Base-by-base conservation (phyloP, 768 basidiomycete genomes). In the Suillus sp. region DNA sequence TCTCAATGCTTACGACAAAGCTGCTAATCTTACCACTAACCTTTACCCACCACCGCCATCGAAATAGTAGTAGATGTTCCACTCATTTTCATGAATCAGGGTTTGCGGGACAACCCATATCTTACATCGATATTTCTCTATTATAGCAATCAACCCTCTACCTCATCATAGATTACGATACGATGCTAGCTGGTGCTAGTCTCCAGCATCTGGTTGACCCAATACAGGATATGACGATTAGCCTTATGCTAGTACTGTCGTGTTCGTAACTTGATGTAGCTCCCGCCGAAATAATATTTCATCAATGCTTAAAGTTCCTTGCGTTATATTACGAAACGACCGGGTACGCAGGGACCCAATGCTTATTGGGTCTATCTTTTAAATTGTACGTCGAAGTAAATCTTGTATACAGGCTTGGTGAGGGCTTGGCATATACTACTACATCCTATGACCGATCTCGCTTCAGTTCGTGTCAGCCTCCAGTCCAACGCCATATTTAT, bases 21-120 rank as follows among this genome's bases (percentile, higher is more conserved):
- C 71, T 13, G 48, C 48, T 2, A 74, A 68, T 50, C 64, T 74
- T 35, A 64, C 67, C 4, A 35, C 67, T 3, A 3, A 57, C 18
- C 50, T 72, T 16, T 34, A 70, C 30, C 66, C 71, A 53, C 10
- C 9, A 11, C 20, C 20, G 3, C 30, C 51, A 14, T 40, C 16
- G 40, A 10, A 11, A 45, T n/a, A 11, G n/a, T 22, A 34, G 9
- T 22, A 2, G 22, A 32, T 6, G 9, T 22, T 7, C 3, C 34
- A 8, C 22, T 55, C n/a, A 14, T 54, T 32, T 34, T 9, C 25
- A 7, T 25, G 14, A 20, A 18, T 30, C 7, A 32, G 18, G 18
- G 16, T 18, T 43, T 30, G 9, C 18, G 18, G 14, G 42, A n/a
- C 11, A 22, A 13, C 43, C n/a, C 27, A 6, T 16, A 27, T 8